These are phyloP conservation scores for Aspergillus aculeatus DNA, from an alignment of 2,329 filamentous ascomycete species.

Conservation along the genomic window DNA sequence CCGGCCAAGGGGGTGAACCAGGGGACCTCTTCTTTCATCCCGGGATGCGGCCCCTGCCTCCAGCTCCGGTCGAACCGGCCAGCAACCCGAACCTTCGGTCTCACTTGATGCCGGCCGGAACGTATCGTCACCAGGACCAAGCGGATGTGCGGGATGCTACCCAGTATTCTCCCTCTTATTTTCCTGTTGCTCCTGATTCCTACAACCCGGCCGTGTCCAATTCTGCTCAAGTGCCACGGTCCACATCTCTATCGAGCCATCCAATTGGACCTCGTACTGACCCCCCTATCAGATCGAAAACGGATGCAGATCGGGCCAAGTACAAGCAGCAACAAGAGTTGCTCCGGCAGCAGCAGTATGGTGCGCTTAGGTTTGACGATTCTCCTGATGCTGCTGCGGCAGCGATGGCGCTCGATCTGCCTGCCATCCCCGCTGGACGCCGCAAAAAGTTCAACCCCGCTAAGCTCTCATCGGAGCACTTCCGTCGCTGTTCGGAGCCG, in stretches of 20 bases:
- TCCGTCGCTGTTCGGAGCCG: conserved; percentile 80
- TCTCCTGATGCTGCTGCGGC: conserved; percentile 43
- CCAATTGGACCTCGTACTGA: conserved; percentile 75
- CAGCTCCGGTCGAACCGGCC: conserved; percentile 60
- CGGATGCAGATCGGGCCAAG: conserved; percentile 72
- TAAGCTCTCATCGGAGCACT: conserved; percentile 77
- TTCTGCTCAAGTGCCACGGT: conserved; percentile 60
- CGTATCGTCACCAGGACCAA: conserved; percentile 55
- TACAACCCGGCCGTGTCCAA: conserved; percentile 49
- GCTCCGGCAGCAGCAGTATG: conserved; percentile 51
- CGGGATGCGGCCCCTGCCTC: conserved; percentile 65
- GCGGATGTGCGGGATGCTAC: conserved; percentile 39
- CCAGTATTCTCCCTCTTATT: conserved; percentile 39
- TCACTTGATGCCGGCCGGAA: conserved; percentile 55
- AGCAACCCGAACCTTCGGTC: conserved; percentile 46
- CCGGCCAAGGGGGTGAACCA: conserved; percentile 71
- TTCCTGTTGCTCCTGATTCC: conserved; percentile 50
- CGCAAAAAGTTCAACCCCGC: conserved; percentile 81
- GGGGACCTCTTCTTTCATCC: conserved; percentile 94
- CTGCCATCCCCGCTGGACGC: conserved; percentile 74
- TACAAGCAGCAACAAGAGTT: conserved; percentile 56
- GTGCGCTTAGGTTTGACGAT: conserved; percentile 48
- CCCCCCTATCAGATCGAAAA: conserved; percentile 86
- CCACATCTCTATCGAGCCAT: conserved; percentile 79
- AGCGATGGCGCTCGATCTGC: conserved; percentile 72